These are phyloP conservation scores for Tremellales sp. DNA, from an alignment of 1,284 basidiomycete species.

Conservation along the genomic window DNA sequence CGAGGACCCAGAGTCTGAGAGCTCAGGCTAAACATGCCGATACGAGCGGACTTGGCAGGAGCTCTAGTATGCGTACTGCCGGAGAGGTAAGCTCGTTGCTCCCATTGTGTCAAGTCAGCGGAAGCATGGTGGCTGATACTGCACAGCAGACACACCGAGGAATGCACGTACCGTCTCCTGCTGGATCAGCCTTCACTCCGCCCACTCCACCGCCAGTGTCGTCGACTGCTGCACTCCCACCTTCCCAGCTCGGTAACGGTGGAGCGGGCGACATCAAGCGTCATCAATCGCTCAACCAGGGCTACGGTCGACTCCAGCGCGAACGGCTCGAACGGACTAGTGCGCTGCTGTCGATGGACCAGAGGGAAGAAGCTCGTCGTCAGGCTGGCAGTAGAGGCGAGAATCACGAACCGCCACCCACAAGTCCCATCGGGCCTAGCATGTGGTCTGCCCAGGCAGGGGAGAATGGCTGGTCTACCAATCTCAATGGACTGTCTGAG, in stretches of 20 bases:
- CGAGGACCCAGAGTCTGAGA: slow-evolving; percentile 41
- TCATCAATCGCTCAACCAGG: slow-evolving; percentile 45
- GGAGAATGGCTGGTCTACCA: not conserved
- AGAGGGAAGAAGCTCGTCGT: slow-evolving; percentile 31
- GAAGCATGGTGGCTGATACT: slow-evolving; percentile 2
- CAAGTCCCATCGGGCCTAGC: slow-evolving; percentile 35
- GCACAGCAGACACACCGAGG: slow-evolving; percentile 7
- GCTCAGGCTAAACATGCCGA: slow-evolving; percentile 35
- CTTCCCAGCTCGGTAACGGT: slow-evolving; percentile 19
- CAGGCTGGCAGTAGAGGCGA: slow-evolving; percentile 1
- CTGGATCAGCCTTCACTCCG: slow-evolving; percentile 25
- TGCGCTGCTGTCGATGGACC: slow-evolving; percentile 37
- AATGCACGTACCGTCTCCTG: slow-evolving; percentile 4
- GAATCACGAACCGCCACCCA: slow-evolving; percentile 30
- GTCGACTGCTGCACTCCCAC: slow-evolving; percentile 31
- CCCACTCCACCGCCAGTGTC: slow-evolving; percentile 39
- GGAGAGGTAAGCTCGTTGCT: slow-evolving; percentile 27
- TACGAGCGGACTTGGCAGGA: slow-evolving; percentile 27
- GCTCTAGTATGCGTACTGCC: slow-evolving; percentile 33
- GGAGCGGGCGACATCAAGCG: slow-evolving; percentile 38
- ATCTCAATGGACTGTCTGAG: slow-evolving; percentile 7
- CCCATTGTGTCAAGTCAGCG: too few species aligned
- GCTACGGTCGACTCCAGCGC: slow-evolving; percentile 37
- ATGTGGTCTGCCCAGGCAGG: slow-evolving; percentile 29
- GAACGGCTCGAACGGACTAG: slow-evolving; percentile 41